These are phyloP conservation scores for Kurtzmaniella fragi DNA, from an alignment of 805 yeast species.

Conservation along the genomic window DNA sequence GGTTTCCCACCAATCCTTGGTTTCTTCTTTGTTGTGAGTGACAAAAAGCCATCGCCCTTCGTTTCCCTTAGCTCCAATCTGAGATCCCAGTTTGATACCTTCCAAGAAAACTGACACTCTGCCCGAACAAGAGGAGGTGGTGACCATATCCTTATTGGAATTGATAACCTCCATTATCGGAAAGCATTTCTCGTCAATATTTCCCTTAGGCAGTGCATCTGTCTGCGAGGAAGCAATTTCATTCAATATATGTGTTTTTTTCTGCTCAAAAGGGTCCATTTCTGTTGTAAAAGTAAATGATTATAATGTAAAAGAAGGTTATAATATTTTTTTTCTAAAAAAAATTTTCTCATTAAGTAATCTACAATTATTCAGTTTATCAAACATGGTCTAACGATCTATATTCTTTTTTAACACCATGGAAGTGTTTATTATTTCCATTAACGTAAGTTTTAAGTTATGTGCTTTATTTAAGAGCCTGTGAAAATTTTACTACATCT, in stretches of 20 bases:
- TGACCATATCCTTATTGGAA: constrained; percentile 60
- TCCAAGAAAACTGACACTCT: constrained; percentile 78
- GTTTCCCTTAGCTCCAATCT: constrained; percentile 77
- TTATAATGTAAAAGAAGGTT: not conserved
- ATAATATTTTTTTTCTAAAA: too few relatives aligned
- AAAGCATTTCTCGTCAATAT: constrained; percentile 67
- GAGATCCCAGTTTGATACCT: constrained; percentile 47
- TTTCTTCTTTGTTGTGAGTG: constrained; percentile 53
- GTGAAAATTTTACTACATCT: constrained; percentile 70
- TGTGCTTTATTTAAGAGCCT: constrained; percentile 38
- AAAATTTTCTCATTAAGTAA: too few relatives aligned
- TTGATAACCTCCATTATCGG: constrained; percentile 73
- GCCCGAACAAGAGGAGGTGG: constrained; percentile 88
- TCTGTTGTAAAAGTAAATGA: not conserved
- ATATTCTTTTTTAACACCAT: too few relatives aligned
- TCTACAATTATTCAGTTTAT: too few relatives aligned
- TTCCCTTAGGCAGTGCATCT: constrained; percentile 84
- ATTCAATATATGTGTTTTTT: constrained; percentile 49
- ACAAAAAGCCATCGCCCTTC: constrained; percentile 84
- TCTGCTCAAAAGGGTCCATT: constrained; percentile 59
- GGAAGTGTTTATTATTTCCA: too few relatives aligned
- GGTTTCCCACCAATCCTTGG: constrained; percentile 45
- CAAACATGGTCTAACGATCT: too few relatives aligned
- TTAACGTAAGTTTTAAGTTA: not conserved
- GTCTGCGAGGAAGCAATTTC: constrained; percentile 45